phyloP scores from a whole-genome alignment of 1,139 yeast species.

The Scheffersomyces titani region DNA sequence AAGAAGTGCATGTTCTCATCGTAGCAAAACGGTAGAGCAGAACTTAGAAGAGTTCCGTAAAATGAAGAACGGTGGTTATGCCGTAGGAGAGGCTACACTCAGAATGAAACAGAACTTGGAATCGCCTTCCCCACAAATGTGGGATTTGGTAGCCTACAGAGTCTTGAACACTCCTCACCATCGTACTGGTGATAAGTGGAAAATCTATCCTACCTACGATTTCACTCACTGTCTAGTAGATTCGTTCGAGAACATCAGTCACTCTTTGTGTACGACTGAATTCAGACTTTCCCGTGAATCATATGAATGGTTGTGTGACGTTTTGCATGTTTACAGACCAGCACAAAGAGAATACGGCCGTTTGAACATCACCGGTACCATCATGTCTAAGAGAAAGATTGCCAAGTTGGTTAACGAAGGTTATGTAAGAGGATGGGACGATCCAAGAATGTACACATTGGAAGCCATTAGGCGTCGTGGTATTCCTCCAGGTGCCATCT shows the following conservation, averaged over 20 bases:
- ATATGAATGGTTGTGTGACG: conserved; percentile 98
- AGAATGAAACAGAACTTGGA: conserved; percentile 94
- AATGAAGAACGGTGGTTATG: conserved; percentile 88
- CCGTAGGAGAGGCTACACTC: conserved; percentile 88
- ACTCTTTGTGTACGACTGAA: conserved; percentile 93
- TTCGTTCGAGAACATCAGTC: conserved; percentile 93
- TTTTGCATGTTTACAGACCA: conserved; percentile 91
- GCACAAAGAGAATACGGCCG: conserved; percentile 99
- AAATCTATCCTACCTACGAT: conserved; percentile 96
- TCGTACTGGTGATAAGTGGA: conserved; percentile 97
- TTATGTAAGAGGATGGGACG: conserved; percentile 96
- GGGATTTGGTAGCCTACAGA: conserved; percentile 99
- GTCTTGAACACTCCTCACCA: conserved; percentile 91
- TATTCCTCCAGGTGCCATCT: conserved; percentile 98
- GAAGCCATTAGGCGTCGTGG: conserved; percentile 97
- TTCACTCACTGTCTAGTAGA: conserved; percentile 99
- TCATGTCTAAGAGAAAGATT: conserved; percentile 93
- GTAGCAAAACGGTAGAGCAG: conserved; percentile 69
- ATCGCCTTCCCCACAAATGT: conserved; percentile 98
- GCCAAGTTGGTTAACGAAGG: conserved; percentile 84
- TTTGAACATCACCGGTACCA: conserved; percentile 90
- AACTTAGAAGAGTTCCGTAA: conserved; percentile 78
- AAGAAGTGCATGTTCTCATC: conserved; percentile 78
- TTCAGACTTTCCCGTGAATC: conserved; percentile 89
- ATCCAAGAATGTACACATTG: conserved; percentile 92